These are phyloP conservation scores for Collybia sordida DNA, from an alignment of 768 basidiomycete genomes.

Conservation along the genomic window DNA sequence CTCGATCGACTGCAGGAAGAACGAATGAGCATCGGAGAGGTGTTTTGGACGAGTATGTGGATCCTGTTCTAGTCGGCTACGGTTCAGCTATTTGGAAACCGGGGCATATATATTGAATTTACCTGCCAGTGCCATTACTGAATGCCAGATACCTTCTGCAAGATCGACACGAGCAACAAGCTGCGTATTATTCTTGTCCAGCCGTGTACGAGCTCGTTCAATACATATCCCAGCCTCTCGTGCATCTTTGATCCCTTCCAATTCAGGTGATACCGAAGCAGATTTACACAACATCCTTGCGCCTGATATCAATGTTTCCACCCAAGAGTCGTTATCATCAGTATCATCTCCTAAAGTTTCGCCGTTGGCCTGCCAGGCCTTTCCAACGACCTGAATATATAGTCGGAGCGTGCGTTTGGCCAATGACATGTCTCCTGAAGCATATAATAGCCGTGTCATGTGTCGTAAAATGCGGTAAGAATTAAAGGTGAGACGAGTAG, in stretches of 20 bases:
- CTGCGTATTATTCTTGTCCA: constrained; percentile 42
- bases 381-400: constrained; percentile 83
- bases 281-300: constrained; percentile 71
- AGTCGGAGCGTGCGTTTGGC: constrained; percentile 76
- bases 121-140: constrained; percentile 73
- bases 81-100: background rate
- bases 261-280: constrained; percentile 27
- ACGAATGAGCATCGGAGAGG: constrained; percentile 54
- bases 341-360: constrained; percentile 38
- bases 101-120: constrained; percentile 10
- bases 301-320: constrained; percentile 76
- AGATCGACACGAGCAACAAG: constrained; percentile 53
- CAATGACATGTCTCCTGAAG: constrained; percentile 56
- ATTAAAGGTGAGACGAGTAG: constrained; percentile 91
- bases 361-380: constrained; percentile 64
- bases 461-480: constrained; percentile 84
- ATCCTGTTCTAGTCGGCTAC: constrained; percentile 54
- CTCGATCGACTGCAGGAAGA: constrained; percentile 49
- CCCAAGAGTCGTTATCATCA: constrained; percentile 72
- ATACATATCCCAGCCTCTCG: constrained; percentile 62
- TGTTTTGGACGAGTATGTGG: constrained; percentile 56
- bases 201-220: constrained; percentile 56
- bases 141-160: constrained; percentile 74
- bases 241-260: constrained; percentile 55
- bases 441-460: constrained; percentile 72